phyloP scores from a whole-genome alignment of 2,329 filamentous ascomycete genomes.

The Sphaerostilbella broomeana region DNA sequence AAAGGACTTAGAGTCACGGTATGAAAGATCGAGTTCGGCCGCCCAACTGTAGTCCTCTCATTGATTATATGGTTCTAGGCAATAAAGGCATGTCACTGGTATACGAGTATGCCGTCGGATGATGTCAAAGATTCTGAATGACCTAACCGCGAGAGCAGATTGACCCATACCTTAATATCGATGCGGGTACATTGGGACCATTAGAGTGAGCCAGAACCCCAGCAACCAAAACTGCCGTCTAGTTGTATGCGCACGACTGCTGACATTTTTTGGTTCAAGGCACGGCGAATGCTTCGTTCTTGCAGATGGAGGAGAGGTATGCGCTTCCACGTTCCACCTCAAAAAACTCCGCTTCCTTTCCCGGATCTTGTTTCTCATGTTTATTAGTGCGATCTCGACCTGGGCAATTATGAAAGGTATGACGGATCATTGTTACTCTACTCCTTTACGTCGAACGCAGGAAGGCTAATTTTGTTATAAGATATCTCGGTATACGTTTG shows the following conservation, averaged over 20 bases:
- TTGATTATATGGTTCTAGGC: background rate
- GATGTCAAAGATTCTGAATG: background rate
- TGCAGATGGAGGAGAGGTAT: slow-evolving; percentile 62
- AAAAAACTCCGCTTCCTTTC: background rate
- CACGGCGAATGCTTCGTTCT: slow-evolving; percentile 89
- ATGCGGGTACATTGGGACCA: slow-evolving; percentile 25
- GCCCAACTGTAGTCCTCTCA: no score
- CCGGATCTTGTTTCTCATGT: slow-evolving; percentile 22
- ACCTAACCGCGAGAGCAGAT: slow-evolving; percentile 26
- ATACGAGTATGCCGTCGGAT: no score
- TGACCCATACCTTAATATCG: slow-evolving; percentile 43
- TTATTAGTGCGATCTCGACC: slow-evolving; percentile 38
- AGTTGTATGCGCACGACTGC: slow-evolving; percentile 9
- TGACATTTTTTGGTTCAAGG: slow-evolving; percentile 33
- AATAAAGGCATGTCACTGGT: background rate
- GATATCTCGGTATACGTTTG: slow-evolving; percentile 74
- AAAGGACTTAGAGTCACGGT: slow-evolving; percentile 21
- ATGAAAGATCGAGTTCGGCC: no score
- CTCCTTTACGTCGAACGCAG: background rate
- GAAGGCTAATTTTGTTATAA: slow-evolving; percentile 3
- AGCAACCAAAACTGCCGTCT: no score
- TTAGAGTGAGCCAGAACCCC: slow-evolving; percentile 24
- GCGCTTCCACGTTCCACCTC: no score
- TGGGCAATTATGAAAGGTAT: slow-evolving; percentile 50
- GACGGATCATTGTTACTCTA: background rate